Base-by-base conservation (phyloP, 805 yeast species). In the Yarrowia sp. region DNA sequence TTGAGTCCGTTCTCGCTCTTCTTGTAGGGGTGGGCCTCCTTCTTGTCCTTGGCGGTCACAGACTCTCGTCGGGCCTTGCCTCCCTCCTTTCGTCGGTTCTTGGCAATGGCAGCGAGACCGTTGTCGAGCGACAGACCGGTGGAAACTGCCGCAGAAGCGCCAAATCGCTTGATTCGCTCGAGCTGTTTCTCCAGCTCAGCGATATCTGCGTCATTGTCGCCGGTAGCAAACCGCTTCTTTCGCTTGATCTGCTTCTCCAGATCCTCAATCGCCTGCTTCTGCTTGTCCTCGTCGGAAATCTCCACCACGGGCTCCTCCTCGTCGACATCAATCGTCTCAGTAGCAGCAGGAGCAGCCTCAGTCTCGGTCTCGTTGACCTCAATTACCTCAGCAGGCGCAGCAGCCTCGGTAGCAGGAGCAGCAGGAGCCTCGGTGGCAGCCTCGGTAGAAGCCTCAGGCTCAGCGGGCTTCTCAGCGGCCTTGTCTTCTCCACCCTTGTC, bases 111-210 rank as follows among this genome's bases (percentile, higher is more conserved):
- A 26, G 40, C 56, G 22, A 63, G 56, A 22, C 50, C 67, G 14
- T 26, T 26, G 46, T 63, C 67, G 7, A 63, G 48, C 7, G 56
- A 48, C 22, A 63, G 48, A 1, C 40, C 45, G 36, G 36, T 48
- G 38, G 45, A 2, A 1, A 10, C 12, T 1, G 42, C 56, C 3
- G 67, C 55, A 14, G 67, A 36, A 2, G 19, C 56, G 36, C 98
- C 98, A 76, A 92, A 93, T 80, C 91, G 92, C 76, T 89, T 88
- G 71, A 92, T 86, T 76, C 97, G 86, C 45, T 82, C 82, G 73
- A 92, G 80, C 70, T 86, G 88, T 71, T 85, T 86, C 74, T 86
- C 86, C 59, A 89, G 85, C 22, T 81, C 82, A 46, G 82, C 82
- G 14, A 80, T 79, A n/a, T 80, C 80, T 26, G 69, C 70, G 38